phyloP scores from a whole-genome alignment of 352 stramenopile species.

The Phytophthora colocasiae region DNA sequence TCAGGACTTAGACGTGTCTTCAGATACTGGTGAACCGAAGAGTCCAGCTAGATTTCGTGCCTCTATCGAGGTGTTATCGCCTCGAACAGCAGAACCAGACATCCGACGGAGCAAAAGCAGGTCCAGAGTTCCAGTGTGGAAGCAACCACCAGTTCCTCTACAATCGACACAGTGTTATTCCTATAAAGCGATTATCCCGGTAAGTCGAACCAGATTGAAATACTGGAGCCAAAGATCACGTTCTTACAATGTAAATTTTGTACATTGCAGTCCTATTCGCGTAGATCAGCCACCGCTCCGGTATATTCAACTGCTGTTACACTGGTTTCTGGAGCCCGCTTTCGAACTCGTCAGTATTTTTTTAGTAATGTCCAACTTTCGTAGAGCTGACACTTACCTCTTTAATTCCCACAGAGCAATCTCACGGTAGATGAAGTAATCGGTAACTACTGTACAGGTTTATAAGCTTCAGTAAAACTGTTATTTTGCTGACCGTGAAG shows the following conservation, averaged over 20 bases:
- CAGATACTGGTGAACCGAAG: conserved; percentile 11
- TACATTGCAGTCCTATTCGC: conserved; percentile 12
- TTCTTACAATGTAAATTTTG: not conserved
- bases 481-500: conserved; percentile 7
- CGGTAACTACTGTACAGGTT: conserved; percentile 1
- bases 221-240: not conserved
- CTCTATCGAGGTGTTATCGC: not conserved
- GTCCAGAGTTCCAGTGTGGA: conserved; percentile 58
- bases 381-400: not conserved
- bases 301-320: conserved; percentile 8
- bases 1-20: conserved; percentile 18
- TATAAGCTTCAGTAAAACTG: conserved; percentile 3
- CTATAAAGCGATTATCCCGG: conserved; percentile 56
- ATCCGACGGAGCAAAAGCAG: conserved; percentile 5
- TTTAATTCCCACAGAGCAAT: conserved; percentile 16
- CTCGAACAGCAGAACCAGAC: not conserved
- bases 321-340: conserved; percentile 20
- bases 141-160: conserved; percentile 64
- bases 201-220: conserved; percentile 17
- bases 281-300: conserved; percentile 8
- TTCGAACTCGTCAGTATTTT: conserved; percentile 28
- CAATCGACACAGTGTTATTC: conserved; percentile 57
- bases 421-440: conserved; percentile 14
- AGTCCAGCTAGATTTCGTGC: not conserved
- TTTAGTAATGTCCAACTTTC: not conserved